These are phyloP conservation scores for Coriaria nepalensis DNA, from an alignment of 306 rosid species.

Conservation along the genomic window DNA sequence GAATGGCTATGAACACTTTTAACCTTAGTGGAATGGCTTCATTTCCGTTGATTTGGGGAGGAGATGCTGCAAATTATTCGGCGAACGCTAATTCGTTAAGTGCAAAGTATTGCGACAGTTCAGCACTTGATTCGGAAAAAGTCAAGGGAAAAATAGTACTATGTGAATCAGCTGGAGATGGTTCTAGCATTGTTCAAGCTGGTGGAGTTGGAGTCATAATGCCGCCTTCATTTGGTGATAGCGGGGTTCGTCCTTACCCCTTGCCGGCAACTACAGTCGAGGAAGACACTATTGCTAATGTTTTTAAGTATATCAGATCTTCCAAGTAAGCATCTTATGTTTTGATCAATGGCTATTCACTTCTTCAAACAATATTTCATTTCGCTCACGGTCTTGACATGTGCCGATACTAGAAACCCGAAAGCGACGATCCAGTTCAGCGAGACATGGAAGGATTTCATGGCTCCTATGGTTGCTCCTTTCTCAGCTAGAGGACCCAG, in stretches of 20 bases:
- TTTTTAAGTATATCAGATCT: constrained; percentile 18
- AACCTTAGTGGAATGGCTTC: neutral
- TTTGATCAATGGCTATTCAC: too few species aligned
- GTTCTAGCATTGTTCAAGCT: too few species aligned
- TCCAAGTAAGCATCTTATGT: constrained; percentile 7
- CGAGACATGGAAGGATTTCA: constrained; percentile 11
- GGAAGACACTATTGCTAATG: constrained; percentile 5
- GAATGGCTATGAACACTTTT: constrained; percentile 10
- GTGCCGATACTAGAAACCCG: constrained; percentile 10
- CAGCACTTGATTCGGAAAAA: constrained; percentile 5
- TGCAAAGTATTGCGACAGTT: constrained; percentile 6
- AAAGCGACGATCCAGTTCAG: constrained; percentile 13
- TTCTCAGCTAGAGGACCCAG: constrained; percentile 25
- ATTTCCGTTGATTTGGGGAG: constrained; percentile 21
- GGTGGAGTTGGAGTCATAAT: too few species aligned
- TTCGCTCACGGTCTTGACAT: neutral
- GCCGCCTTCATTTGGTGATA: too few species aligned
- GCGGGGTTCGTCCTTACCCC: too few species aligned
- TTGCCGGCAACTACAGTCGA: constrained; percentile 11
- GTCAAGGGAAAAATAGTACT: constrained; percentile 17
- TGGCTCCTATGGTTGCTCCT: constrained; percentile 19
- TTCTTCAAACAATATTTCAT: neutral
- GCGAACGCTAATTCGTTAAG: constrained; percentile 6
- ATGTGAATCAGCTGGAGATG: constrained; percentile 20
- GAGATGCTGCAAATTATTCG: constrained; percentile 28